A percentile compares a stretch with the other conserved stretches of the same genome.
Conservation (phyloP, 345 rosid genomes). For the Linum lewisii region DNA sequence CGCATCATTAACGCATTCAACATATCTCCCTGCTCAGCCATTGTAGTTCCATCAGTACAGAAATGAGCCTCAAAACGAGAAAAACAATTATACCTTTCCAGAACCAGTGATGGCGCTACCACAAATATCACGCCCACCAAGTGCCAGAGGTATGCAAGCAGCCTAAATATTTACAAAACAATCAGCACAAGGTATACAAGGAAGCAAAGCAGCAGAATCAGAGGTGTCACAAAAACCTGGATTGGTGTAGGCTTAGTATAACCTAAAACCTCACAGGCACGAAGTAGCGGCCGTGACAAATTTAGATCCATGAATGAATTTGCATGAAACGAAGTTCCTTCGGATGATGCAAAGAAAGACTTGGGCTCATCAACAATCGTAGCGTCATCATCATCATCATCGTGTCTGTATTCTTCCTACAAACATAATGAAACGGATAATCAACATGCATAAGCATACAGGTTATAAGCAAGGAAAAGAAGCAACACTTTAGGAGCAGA, state of each 20-base stretch:
- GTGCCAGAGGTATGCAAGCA: constrained; percentile 80
- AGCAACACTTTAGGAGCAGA: background rate
- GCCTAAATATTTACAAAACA: constrained; percentile 34
- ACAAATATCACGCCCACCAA: constrained; percentile 90
- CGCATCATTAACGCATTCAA: background rate
- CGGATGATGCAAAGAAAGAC: constrained; percentile 55
- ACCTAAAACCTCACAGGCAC: constrained; percentile 86
- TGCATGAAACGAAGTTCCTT: constrained; percentile 76
- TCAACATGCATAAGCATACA: background rate
- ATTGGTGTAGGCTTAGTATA: constrained; percentile 89
- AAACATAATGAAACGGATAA: background rate
- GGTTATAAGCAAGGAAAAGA: background rate
- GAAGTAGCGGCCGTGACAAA: constrained; percentile 81
- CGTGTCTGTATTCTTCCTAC: constrained; percentile 74
- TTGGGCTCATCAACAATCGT: constrained; percentile 29
- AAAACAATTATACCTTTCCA: constrained; percentile 53
- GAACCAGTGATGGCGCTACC: constrained; percentile 98
- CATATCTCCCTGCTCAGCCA: background rate
- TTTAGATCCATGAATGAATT: constrained; percentile 83
- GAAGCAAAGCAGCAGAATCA: background rate
- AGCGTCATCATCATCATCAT: constrained; percentile 40
- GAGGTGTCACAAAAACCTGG: constrained; percentile 38
- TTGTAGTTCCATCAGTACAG: background rate
- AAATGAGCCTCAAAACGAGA: background rate
- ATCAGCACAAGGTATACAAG: background rate